Conservation (phyloP, 2,329 filamentous ascomycete genomes). For the Cadophora malorum region DNA sequence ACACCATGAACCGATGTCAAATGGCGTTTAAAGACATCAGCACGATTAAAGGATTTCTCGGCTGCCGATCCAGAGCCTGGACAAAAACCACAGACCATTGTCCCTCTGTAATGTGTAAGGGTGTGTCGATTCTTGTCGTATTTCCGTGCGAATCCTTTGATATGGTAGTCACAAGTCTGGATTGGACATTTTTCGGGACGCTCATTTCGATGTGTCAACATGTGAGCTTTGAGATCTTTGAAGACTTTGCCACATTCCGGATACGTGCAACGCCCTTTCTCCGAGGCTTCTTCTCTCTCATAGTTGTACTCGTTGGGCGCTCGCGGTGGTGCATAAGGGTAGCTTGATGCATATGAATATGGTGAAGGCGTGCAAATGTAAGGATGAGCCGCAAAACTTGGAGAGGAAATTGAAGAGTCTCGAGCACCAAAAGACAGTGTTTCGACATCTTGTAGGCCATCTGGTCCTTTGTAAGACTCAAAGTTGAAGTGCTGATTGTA, state of each 20-base stretch:
- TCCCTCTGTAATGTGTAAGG: slow-evolving; percentile 95
- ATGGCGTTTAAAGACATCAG: slow-evolving; percentile 97
- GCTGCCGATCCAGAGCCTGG: slow-evolving; percentile 84
- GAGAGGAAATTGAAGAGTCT: slow-evolving; percentile 24
- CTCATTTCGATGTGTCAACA: slow-evolving; percentile 94
- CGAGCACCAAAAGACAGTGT: neutral
- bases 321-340: neutral
- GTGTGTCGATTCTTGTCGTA: slow-evolving; percentile 99
- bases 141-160: slow-evolving; percentile 93
- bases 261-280: slow-evolving; percentile 56
- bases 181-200: slow-evolving; percentile 97
- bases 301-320: neutral
- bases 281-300: slow-evolving; percentile 43
- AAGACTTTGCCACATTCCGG: slow-evolving; percentile 65
- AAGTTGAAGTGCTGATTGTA: neutral
- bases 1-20: slow-evolving; percentile 92
- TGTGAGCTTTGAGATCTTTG: slow-evolving; percentile 80
- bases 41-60: slow-evolving; percentile 95
- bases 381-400: slow-evolving; percentile 38
- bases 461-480: neutral
- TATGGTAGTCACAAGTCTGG: slow-evolving; percentile 88
- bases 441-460: neutral
- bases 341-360: neutral
- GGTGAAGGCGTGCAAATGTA: slow-evolving; percentile 33
- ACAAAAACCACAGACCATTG: slow-evolving; percentile 97